A percentile compares a stretch with the other conserved stretches of the same genome.
These are phyloP conservation scores for Stygiomarasmius scandens DNA, from an alignment of 1,284 basidiomycete species.

Conservation along the genomic window DNA sequence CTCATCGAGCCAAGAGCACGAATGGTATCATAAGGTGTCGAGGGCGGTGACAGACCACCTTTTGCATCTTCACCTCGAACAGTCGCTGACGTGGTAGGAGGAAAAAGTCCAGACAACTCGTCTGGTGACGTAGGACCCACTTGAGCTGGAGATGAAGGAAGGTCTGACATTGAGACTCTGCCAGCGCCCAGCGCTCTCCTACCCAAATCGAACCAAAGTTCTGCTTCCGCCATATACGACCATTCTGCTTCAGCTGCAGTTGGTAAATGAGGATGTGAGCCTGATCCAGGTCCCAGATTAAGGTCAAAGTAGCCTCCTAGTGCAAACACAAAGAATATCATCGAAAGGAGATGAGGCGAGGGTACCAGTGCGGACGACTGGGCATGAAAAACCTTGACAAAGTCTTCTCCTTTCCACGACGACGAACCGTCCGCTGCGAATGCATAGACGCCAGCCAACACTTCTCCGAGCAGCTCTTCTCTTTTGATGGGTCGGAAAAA, in stretches of 20 bases:
- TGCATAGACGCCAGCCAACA: conserved; percentile 27
- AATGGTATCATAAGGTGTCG: conserved; percentile 40
- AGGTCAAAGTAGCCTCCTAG: conserved; percentile 57
- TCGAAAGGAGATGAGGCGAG: conserved; percentile 26
- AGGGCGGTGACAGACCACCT: neutral
- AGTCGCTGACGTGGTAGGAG: too few species aligned
- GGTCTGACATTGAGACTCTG: neutral
- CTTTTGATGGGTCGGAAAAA: conserved; percentile 49
- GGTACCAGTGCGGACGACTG: neutral
- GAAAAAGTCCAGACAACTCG: too few species aligned
- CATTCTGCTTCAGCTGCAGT: too few species aligned
- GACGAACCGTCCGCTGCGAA: conserved; percentile 13
- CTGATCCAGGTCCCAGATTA: conserved; percentile 29
- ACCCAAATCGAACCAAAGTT: conserved; percentile 12
- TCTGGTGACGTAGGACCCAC: too few species aligned
- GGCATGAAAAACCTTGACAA: too few species aligned
- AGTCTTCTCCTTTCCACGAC: conserved; percentile 1
- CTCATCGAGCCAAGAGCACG: conserved; percentile 57
- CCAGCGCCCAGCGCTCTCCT: conserved; percentile 3
- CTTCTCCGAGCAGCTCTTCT: conserved; percentile 37
- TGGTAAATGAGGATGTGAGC: conserved; percentile 30
- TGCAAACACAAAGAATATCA: conserved; percentile 54
- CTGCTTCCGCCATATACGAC: conserved; percentile 12
- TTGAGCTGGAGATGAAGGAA: too few species aligned
- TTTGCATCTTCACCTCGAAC: too few species aligned